Conservation (phyloP, 2,329 filamentous ascomycete species). For the Rugonectria rugulosa region DNA sequence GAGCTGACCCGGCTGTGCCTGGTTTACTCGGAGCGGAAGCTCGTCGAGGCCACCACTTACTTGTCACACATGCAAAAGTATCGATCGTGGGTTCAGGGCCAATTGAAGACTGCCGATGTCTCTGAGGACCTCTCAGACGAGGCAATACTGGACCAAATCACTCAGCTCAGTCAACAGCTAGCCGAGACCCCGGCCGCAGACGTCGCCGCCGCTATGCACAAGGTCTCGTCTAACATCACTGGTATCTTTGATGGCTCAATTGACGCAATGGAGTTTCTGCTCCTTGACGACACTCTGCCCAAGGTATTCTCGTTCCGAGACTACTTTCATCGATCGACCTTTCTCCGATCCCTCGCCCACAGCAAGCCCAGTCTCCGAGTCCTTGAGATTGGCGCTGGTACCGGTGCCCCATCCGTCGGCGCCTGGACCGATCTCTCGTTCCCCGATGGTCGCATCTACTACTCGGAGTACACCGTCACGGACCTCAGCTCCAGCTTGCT, state of each 20-base stretch:
- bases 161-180: slow-evolving; percentile 7
- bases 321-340: slow-evolving; percentile 31
- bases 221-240: slow-evolving; percentile 16
- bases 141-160: slow-evolving; percentile 6
- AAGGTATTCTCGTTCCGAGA: slow-evolving; percentile 39
- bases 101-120: slow-evolving; percentile 21
- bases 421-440: slow-evolving; percentile 40
- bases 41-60: slow-evolving; percentile 12
- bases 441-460: slow-evolving; percentile 25
- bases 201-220: slow-evolving; percentile 19
- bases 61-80: slow-evolving; percentile 39
- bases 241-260: slow-evolving; percentile 34
- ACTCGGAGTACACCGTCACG: slow-evolving; percentile 42
- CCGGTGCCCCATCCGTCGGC: slow-evolving; percentile 43
- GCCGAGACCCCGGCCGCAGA: slow-evolving; percentile 9
- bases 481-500: slow-evolving; percentile 43
- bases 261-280: slow-evolving; percentile 42
- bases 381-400: slow-evolving; percentile 52
- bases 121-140: slow-evolving; percentile 13
- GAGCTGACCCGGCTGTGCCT: slow-evolving; percentile 42
- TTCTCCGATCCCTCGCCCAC: slow-evolving; percentile 33
- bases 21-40: slow-evolving; percentile 25
- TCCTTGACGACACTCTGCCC: slow-evolving; percentile 40
- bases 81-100: slow-evolving; percentile 39
- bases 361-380: slow-evolving; percentile 42